phyloP scores from a whole-genome alignment of 805 yeast species.

The Saturnispora sanitii region DNA sequence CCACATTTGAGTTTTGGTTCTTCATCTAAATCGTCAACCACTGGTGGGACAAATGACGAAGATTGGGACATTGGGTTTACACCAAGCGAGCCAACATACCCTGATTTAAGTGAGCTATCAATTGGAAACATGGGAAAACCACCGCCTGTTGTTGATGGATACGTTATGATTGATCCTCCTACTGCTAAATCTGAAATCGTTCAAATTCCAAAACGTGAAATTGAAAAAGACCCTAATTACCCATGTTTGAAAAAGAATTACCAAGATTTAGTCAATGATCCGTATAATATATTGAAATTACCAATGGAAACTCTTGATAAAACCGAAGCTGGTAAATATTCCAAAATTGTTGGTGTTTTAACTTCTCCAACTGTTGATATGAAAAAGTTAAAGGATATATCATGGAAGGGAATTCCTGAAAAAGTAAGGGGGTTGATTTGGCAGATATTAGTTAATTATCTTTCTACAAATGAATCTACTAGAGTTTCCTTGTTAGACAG shows the following conservation, averaged over 20 bases:
- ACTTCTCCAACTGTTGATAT: slow-evolving; percentile 49
- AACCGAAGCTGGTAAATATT: slow-evolving; percentile 45
- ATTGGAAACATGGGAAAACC: not conserved
- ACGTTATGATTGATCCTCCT: slow-evolving; percentile 2
- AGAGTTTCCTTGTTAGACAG: slow-evolving; percentile 59
- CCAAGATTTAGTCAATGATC: slow-evolving; percentile 34
- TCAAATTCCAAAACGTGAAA: slow-evolving; percentile 1
- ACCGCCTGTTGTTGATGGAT: slow-evolving; percentile 1
- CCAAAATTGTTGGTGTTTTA: slow-evolving; percentile 57
- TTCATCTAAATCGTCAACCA: not conserved
- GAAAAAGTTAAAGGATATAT: slow-evolving; percentile 58
- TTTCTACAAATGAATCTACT: slow-evolving; percentile 77
- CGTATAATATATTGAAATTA: slow-evolving; percentile 28
- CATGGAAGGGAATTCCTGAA: slow-evolving; percentile 93
- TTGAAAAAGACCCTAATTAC: slow-evolving; percentile 14
- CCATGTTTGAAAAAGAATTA: slow-evolving; percentile 24
- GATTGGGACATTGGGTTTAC: slow-evolving; percentile 10
- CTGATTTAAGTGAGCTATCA: slow-evolving; percentile 3
- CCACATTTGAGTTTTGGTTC: slow-evolving; percentile 5
- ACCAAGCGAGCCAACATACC: not conserved
- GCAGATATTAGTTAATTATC: slow-evolving; percentile 83
- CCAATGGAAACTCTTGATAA: slow-evolving; percentile 19
- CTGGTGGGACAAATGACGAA: slow-evolving; percentile 8
- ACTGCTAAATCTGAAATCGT: slow-evolving; percentile 29
- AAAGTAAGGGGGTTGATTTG: slow-evolving; percentile 75